Percentiles rank a stretch among this genome's conserved stretches.
phyloP scores from a whole-genome alignment of 2,329 filamentous ascomycete genomes.

The Chrysoporthe deuterocubensis region DNA sequence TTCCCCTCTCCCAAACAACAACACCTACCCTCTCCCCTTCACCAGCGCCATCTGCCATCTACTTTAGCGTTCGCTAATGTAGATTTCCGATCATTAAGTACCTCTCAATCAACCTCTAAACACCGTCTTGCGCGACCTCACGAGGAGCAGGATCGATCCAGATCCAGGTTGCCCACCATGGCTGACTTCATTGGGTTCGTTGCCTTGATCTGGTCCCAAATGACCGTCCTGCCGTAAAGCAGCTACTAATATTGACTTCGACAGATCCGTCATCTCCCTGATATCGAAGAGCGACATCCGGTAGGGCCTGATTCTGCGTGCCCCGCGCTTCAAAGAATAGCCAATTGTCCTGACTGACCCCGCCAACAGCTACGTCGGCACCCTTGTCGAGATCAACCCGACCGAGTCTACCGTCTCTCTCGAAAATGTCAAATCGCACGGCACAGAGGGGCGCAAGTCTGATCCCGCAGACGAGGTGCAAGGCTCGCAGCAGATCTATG shows the following conservation, averaged over 20 bases:
- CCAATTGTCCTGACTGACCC: slow-evolving; percentile 39
- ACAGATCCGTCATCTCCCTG: slow-evolving; percentile 89
- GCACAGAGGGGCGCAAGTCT: slow-evolving; percentile 86
- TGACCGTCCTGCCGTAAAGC: slow-evolving; percentile 24
- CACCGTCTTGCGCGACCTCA: slow-evolving; percentile 12
- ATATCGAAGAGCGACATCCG: slow-evolving; percentile 98
- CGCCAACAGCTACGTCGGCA: slow-evolving; percentile 81
- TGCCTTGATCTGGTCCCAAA: slow-evolving; percentile 28
- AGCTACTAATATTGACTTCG: slow-evolving; percentile 37
- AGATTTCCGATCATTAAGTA: slow-evolving; percentile 6
- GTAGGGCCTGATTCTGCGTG: slow-evolving; percentile 55
- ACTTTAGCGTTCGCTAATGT: slow-evolving; percentile 20
- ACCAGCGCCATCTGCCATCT: neutral
- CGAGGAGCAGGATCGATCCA: slow-evolving; percentile 12
- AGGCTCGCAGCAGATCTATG: slow-evolving; percentile 86
- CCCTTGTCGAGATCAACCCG: slow-evolving; percentile 96
- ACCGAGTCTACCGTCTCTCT: slow-evolving; percentile 95
- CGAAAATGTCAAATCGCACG: slow-evolving; percentile 92
- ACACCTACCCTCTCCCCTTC: neutral
- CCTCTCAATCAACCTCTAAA: slow-evolving; percentile 1
- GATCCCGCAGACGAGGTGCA: slow-evolving; percentile 81
- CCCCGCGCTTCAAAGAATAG: slow-evolving; percentile 12
- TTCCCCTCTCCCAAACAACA: slow-evolving; percentile 1
- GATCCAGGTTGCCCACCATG: slow-evolving; percentile 42
- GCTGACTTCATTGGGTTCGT: slow-evolving; percentile 65